Percentiles rank a stretch among this genome's conserved stretches.
These are phyloP conservation scores for Neonothopanus nambi DNA, from an alignment of 1,284 basidiomycete species.

Conservation along the genomic window DNA sequence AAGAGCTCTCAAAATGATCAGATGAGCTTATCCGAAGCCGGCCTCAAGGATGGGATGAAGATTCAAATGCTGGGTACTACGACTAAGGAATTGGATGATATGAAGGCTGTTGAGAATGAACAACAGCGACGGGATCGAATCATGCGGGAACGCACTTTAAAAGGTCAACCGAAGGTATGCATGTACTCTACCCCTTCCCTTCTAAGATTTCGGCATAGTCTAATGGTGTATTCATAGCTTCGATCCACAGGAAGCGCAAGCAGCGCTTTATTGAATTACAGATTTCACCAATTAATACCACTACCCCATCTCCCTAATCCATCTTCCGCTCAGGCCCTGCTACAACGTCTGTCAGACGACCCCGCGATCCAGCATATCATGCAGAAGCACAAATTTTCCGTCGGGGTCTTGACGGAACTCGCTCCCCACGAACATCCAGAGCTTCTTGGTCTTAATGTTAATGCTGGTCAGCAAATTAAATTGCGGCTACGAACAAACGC, in stretches of 20 bases:
- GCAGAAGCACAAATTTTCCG: conserved; percentile 63
- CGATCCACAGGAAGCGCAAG: conserved; percentile 52
- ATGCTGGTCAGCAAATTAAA: conserved; percentile 62
- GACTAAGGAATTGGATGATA: conserved; percentile 49
- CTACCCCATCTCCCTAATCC: conserved; percentile 66
- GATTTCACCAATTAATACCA: conserved; percentile 64
- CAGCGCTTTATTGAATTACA: conserved; percentile 43
- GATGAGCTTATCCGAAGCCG: conserved; percentile 48
- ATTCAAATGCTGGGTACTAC: conserved; percentile 71
- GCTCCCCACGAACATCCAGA: conserved; percentile 74
- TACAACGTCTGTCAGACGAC: conserved; percentile 63
- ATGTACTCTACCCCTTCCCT: background rate
- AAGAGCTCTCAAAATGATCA: conserved; percentile 29
- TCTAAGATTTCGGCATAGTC: background rate
- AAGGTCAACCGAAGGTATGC: conserved; percentile 59
- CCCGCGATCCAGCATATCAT: conserved; percentile 70
- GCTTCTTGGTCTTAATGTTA: conserved; percentile 70
- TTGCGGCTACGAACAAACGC: conserved; percentile 66
- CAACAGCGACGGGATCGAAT: conserved; percentile 56
- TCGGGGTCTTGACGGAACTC: conserved; percentile 70
- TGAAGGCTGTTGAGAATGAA: conserved; percentile 59
- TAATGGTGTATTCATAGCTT: conserved; percentile 36
- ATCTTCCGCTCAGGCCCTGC: conserved; percentile 48
- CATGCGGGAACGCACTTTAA: conserved; percentile 55
- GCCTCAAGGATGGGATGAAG: conserved; percentile 62